Conservation (phyloP, 192 early-diverging fungal genomes). For the Backusella sp. region DNA sequence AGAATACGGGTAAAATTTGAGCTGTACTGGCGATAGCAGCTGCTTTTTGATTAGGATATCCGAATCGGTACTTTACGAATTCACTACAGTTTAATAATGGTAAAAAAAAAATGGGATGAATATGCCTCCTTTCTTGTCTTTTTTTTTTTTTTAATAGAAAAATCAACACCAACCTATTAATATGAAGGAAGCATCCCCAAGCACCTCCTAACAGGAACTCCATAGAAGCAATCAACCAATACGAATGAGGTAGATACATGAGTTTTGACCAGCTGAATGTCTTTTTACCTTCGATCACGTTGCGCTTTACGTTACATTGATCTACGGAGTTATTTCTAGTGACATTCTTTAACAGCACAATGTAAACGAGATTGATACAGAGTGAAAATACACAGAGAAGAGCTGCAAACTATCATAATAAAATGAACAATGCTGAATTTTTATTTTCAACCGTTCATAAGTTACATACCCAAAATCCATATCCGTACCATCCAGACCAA, state of each 20-base stretch:
- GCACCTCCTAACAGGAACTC: constrained; percentile 58
- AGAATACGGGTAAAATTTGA: constrained; percentile 63
- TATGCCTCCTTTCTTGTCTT: neutral
- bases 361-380: constrained; percentile 67
- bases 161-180: constrained; percentile 40
- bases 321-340: neutral
- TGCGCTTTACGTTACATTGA: constrained; percentile 28
- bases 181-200: constrained; percentile 66
- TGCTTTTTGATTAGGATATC: constrained; percentile 51
- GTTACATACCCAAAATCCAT: constrained; percentile 39
- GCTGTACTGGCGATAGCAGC: constrained; percentile 66
- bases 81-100: constrained; percentile 42
- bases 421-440: neutral
- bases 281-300: constrained; percentile 49
- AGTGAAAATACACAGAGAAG: constrained; percentile 64
- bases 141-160: neutral
- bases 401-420: constrained; percentile 53
- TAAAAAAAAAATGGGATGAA: constrained; percentile 25
- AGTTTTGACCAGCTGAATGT: constrained; percentile 53
- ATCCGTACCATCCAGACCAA: constrained; percentile 41
- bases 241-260: constrained; percentile 53
- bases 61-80: constrained; percentile 70
- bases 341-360: constrained; percentile 49
- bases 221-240: constrained; percentile 58
- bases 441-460: neutral